Evolutionary conservation across 768 basidiomycete genomes (phyloP).

Genomic region (Auricularia sp.): DNA sequence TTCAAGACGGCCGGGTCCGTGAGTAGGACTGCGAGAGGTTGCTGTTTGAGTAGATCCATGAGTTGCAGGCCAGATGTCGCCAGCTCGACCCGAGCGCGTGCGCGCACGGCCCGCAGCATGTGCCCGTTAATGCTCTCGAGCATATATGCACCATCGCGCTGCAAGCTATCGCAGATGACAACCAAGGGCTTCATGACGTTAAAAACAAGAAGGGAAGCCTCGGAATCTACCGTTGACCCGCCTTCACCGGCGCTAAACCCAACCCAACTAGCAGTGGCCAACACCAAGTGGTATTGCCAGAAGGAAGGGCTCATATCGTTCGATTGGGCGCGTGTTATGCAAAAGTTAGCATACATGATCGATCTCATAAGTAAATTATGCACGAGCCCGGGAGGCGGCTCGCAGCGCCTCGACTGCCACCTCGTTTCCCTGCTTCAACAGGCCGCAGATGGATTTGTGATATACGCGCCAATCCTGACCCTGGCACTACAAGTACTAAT

Average conservation of each 20-base stretch:
- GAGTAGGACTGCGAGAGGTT: constrained; percentile 21
- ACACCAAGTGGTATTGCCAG: no score
- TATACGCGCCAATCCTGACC: background rate
- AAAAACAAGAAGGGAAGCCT: no score
- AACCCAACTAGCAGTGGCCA: no score
- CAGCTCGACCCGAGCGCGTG: background rate
- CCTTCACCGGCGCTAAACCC: no score
- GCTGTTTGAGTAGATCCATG: background rate
- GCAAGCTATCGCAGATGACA: no score
- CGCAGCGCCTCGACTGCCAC: background rate
- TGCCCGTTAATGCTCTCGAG: background rate
- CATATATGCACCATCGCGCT: background rate
- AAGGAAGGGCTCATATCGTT: no score
- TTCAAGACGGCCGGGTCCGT: constrained; percentile 26
- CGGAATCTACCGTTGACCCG: no score
- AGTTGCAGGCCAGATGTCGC: background rate
- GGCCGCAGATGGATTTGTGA: background rate
- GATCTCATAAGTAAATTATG: no score
- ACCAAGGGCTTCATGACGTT: no score
- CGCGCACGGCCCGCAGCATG: background rate
- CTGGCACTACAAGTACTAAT: background rate
- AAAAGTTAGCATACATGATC: no score
- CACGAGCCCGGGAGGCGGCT: no score
- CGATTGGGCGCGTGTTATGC: no score
- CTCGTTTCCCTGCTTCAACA: background rate